Conservation (phyloP, 495 filamentous ascomycete genomes). For the Neohortaea acidophila region DNA sequence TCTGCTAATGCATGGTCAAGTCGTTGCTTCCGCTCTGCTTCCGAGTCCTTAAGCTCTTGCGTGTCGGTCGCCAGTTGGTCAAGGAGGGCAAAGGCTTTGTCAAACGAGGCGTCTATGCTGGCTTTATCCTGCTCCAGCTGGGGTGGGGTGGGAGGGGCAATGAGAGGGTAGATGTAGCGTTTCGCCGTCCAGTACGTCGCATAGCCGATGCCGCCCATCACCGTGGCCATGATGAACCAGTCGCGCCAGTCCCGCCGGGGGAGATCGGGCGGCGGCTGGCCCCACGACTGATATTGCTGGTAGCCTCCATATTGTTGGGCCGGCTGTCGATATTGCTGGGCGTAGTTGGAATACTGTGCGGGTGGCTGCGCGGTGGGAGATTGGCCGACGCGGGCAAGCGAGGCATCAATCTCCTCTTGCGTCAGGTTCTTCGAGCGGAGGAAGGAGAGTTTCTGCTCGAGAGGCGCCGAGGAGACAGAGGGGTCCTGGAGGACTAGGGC, state of each 20-base stretch:
- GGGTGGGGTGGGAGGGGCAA: constrained; percentile 83
- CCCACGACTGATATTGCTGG: constrained; percentile 48
- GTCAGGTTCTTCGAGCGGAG: constrained; percentile 94
- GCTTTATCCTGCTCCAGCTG: constrained; percentile 88
- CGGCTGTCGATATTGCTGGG: constrained; percentile 35
- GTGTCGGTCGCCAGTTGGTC: constrained; percentile 89
- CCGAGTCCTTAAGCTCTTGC: constrained; percentile 64
- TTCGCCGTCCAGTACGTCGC: constrained; percentile 78
- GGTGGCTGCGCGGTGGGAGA: constrained; percentile 28
- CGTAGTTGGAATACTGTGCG: constrained; percentile 28
- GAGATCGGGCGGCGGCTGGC: constrained; percentile 45
- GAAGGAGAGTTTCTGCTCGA: constrained; percentile 85
- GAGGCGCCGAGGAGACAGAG: constrained; percentile 70
- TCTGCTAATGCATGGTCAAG: constrained; percentile 71
- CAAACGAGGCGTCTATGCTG: constrained; percentile 78
- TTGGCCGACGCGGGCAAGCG: constrained; percentile 58
- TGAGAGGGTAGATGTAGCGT: constrained; percentile 81
- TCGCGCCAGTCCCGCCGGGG: constrained; percentile 91
- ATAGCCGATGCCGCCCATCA: constrained; percentile 71
- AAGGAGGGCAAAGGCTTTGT: constrained; percentile 75
- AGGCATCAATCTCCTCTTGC: constrained; percentile 78
- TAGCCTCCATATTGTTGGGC: constrained; percentile 38
- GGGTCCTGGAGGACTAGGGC: constrained; percentile 77
- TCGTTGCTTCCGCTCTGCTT: constrained; percentile 68
- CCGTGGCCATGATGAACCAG: constrained; percentile 95